A percentile compares a stretch with the other conserved stretches of the same genome.
Conservation (phyloP, 2,329 filamentous ascomycete species). For the Claviceps spartinae region DNA sequence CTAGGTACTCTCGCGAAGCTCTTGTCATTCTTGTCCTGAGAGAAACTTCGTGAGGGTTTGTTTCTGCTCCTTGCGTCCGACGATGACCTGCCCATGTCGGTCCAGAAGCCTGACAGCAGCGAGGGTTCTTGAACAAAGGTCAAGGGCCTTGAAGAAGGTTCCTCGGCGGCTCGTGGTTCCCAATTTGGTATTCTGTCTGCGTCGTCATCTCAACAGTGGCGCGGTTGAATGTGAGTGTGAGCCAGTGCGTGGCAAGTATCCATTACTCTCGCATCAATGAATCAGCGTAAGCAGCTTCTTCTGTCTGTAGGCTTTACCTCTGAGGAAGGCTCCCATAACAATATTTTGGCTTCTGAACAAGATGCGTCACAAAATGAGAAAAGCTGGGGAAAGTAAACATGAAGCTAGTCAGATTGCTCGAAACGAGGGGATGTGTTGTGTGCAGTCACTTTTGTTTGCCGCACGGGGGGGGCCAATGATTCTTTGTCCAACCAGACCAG, state of each 20-base stretch:
- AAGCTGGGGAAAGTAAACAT: too few relatives aligned
- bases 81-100: not conserved
- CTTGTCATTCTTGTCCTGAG: slow-evolving; percentile 13
- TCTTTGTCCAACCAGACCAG: not conserved
- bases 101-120: not conserved
- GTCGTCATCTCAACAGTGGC: not conserved
- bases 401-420: not conserved
- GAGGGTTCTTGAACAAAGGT: not conserved
- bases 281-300: not conserved
- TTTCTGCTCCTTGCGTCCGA: not conserved
- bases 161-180: too few relatives aligned
- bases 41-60: slow-evolving; percentile 7
- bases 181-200: not conserved
- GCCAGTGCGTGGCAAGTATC: not conserved
- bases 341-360: too few relatives aligned
- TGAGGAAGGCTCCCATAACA: not conserved
- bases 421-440: too few relatives aligned
- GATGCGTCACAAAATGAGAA: too few relatives aligned
- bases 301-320: not conserved
- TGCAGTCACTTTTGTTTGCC: not conserved
- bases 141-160: not conserved
- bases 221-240: not conserved
- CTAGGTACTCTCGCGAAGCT: not conserved
- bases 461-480: too few relatives aligned
- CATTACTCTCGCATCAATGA: not conserved